Percentiles rank a stretch among this genome's conserved stretches.
Conservation (phyloP, 2,329 filamentous ascomycete species). For the Penicillium freii region DNA sequence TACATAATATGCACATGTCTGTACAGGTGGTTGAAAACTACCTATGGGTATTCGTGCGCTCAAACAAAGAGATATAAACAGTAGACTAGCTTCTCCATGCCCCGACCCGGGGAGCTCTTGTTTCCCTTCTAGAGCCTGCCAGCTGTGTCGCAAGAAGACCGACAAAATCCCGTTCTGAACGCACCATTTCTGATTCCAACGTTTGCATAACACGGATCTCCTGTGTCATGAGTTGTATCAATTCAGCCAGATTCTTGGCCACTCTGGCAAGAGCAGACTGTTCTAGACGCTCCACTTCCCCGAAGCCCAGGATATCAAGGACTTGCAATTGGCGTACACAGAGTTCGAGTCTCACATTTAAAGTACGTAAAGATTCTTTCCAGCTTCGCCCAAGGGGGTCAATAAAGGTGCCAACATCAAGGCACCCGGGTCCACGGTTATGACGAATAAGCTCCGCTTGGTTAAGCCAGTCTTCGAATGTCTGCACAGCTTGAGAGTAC, state of each 20-base stretch:
- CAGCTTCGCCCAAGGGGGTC: conserved; percentile 35
- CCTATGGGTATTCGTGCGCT: background rate
- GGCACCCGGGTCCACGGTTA: conserved; percentile 5
- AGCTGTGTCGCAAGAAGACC: conserved; percentile 31
- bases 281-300: conserved; percentile 23
- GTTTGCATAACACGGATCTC: conserved; percentile 37
- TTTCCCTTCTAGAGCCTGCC: conserved; percentile 10
- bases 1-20: background rate
- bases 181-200: conserved; percentile 38
- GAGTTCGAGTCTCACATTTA: conserved; percentile 37
- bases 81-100: conserved; percentile 26
- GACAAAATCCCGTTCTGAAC: conserved; percentile 35
- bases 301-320: conserved; percentile 36
- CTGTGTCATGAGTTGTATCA: conserved; percentile 37
- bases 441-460: conserved; percentile 29
- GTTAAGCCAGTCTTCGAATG: conserved; percentile 41
- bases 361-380: conserved; percentile 33
- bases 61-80: background rate
- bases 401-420: conserved; percentile 31
- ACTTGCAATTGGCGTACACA: conserved; percentile 37
- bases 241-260: conserved; percentile 28
- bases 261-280: conserved; percentile 36
- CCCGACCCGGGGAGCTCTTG: conserved; percentile 20
- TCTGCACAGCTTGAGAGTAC: conserved; percentile 30
- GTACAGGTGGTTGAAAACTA: background rate